Conservation (phyloP, 2,329 filamentous ascomycete genomes). For the Fusarium protoensiforme region DNA sequence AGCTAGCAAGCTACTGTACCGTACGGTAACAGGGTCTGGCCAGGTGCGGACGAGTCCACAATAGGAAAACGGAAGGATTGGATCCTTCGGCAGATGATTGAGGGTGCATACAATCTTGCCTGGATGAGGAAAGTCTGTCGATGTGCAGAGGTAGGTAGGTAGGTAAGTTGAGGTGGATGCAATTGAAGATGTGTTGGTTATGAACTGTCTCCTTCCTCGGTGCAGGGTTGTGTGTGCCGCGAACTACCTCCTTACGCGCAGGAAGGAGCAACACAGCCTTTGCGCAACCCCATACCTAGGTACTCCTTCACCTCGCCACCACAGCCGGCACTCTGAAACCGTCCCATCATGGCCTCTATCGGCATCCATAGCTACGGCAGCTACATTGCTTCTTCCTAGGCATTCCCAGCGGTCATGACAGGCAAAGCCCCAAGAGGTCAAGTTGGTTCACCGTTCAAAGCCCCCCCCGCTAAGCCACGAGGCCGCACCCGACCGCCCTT, state of each 20-base stretch:
- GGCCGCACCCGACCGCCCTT: constrained; percentile 13
- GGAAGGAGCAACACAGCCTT: neutral
- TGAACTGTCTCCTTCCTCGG: neutral
- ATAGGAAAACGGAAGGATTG: constrained; percentile 7
- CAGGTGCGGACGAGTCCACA: constrained; percentile 4
- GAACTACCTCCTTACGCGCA: neutral
- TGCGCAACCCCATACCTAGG: neutral
- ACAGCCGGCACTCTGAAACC: neutral
- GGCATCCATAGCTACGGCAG: neutral
- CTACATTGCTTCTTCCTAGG: neutral
- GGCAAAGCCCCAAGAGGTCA: neutral
- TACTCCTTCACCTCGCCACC: neutral
- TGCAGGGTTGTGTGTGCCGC: neutral
- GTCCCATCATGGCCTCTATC: neutral
- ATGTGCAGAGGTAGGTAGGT: neutral
- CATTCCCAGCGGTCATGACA: neutral
- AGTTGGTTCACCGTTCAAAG: constrained; percentile 36
- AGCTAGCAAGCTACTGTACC: neutral
- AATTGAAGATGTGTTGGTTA: neutral
- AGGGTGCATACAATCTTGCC: constrained; percentile 1
- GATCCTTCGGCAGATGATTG: constrained; percentile 20
- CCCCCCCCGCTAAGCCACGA: constrained; percentile 39
- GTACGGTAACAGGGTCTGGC: neutral
- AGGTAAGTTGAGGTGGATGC: neutral
- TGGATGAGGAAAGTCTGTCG: constrained; percentile 1